A percentile compares a stretch with the other conserved stretches of the same genome.
phyloP scores from a whole-genome alignment of 2,329 filamentous ascomycete species.

The Colletotrichum lentis region DNA sequence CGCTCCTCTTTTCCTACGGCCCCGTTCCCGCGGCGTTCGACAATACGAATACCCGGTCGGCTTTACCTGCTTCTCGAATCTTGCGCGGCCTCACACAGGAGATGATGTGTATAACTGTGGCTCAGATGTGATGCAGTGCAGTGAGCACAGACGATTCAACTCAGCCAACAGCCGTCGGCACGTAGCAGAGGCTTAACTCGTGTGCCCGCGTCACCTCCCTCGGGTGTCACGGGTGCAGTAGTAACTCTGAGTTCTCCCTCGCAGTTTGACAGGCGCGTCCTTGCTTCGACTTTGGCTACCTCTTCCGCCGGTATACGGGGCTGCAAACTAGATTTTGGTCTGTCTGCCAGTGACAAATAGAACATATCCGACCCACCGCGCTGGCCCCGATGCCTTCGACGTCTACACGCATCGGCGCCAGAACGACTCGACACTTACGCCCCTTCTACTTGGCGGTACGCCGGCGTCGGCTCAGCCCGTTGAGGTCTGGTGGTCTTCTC shows the following conservation, averaged over 20 bases:
- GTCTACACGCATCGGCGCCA: constrained; percentile 17
- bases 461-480: constrained; percentile 23
- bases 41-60: neutral
- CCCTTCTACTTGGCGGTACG: constrained; percentile 19
- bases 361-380: neutral
- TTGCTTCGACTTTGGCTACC: neutral
- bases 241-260: neutral
- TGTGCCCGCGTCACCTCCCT: constrained; percentile 21
- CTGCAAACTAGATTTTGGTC: neutral
- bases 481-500: neutral
- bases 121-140: constrained; percentile 19
- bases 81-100: constrained; percentile 7
- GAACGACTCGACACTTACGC: constrained; percentile 24
- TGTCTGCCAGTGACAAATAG: constrained; percentile 23
- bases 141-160: neutral
- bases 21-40: neutral
- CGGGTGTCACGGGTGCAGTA: constrained; percentile 1
- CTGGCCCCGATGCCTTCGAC: neutral
- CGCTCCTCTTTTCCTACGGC: neutral
- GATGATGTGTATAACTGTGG: constrained; percentile 23
- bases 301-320: neutral
- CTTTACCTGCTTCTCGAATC: neutral
- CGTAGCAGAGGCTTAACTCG: constrained; percentile 24
- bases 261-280: constrained; percentile 19
- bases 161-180: neutral